These are phyloP conservation scores for Fragosphaeria purpurea DNA, from an alignment of 2,329 filamentous ascomycete genomes.

Conservation along the genomic window DNA sequence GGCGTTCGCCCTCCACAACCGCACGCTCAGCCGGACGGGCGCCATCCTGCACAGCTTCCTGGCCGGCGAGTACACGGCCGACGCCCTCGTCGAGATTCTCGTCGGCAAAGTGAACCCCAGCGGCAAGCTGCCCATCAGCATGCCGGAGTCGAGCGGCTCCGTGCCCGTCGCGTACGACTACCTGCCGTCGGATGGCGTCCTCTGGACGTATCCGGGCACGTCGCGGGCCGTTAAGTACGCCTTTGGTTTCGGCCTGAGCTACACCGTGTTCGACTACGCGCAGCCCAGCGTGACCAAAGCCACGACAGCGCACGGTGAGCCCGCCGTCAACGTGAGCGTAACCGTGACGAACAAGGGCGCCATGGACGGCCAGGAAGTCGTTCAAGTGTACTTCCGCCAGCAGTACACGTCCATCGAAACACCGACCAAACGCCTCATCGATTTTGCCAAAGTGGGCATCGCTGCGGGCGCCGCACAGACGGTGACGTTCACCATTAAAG, in stretches of 20 bases:
- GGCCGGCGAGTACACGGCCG: conserved; percentile 54
- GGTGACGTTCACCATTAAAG: conserved; percentile 23
- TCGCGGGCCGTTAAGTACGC: conserved; percentile 35
- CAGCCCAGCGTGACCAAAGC: too few species aligned
- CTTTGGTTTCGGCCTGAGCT: conserved; percentile 58
- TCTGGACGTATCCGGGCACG: conserved; percentile 30
- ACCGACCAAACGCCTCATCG: conserved; percentile 37
- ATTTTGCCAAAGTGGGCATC: conserved; percentile 35
- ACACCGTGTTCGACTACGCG: conserved; percentile 42
- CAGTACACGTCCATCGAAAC: conserved; percentile 27
- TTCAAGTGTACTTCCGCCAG: conserved; percentile 30
- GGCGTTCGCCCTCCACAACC: conserved; percentile 20
- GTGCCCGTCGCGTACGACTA: conserved; percentile 57
- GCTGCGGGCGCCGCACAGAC: conserved; percentile 27
- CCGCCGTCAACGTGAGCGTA: conserved; percentile 33
- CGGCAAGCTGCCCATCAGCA: conserved; percentile 63
- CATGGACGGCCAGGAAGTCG: conserved; percentile 23
- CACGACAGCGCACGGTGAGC: background rate
- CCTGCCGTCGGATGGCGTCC: conserved; percentile 45
- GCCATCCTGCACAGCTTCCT: conserved; percentile 54
- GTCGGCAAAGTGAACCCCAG: conserved; percentile 50
- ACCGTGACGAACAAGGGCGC: conserved; percentile 37
- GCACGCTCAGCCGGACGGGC: conserved; percentile 29
- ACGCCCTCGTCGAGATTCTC: conserved; percentile 52
- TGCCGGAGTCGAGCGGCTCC: conserved; percentile 45